Base-by-base conservation (phyloP, 2,329 filamentous ascomycete species). In the Pseudopithomyces chartarum region DNA sequence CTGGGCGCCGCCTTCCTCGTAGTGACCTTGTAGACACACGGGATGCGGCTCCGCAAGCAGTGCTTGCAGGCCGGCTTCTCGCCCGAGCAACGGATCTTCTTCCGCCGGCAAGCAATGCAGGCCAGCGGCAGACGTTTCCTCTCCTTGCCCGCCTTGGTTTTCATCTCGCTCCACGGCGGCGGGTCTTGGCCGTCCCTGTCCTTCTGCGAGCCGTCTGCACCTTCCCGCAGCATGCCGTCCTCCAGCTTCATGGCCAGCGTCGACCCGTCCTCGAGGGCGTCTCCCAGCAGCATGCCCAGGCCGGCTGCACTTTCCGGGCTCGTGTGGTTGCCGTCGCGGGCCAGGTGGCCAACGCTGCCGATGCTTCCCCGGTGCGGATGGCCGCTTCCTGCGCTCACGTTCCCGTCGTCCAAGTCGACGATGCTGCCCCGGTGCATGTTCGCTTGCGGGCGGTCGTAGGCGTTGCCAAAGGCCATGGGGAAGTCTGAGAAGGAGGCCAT, bases 1-100 rank as follows among this genome's bases (percentile, higher is more conserved):
- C 95, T 85, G 2, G 95, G 95, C 3, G 93, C 92, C 1, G 94
- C 92, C 76, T 98, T 98, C 58, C 95, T 85, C 3, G 93, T 92
- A 0, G 93, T 98, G 57, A 97, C 92, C 72, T 98, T 98, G 83
- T 98, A 99, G 4, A 98, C 93, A 73, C 95, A 99, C 1, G 94
- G 94, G 65, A 96, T 96, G 42, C 94, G 87, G 50, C 94, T 96
- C 55, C 93, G 87, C 57, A 96, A 82, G 73, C 95, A 98, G 78
- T 98, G 95, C 76, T 97, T 97, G 82, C 95, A 99, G 0, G 93
- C 91, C 2, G 95, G 95, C 76, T 97, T 98, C 80, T 98, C 95
- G 56, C 95, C 95, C 0, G 94, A 98, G 74, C 95, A 99, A 52
- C 94, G 88, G 61, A 99, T 98, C 81, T 99, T 99, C 80, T 99